Evolutionary conservation across 1,284 basidiomycete species (phyloP).

Genomic region (Cutaneotrichosporon curvatum): DNA sequence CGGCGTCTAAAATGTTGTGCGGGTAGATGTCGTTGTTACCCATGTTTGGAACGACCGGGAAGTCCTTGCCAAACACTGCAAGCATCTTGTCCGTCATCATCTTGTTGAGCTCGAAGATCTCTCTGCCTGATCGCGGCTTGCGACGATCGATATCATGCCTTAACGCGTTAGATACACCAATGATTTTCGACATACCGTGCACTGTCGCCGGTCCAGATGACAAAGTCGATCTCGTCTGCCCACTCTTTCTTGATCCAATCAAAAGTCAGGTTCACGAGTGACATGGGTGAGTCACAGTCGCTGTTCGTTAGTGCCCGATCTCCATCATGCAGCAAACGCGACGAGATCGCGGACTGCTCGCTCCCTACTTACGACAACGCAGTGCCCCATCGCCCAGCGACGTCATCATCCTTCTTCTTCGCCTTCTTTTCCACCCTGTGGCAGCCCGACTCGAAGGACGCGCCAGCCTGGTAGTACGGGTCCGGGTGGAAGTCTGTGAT

Average conservation of each 20-base stretch:
- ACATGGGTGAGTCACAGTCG: slow-evolving; percentile 76
- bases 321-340: too few species aligned
- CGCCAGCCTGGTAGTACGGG: slow-evolving; percentile 38
- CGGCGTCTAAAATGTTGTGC: slow-evolving; percentile 55
- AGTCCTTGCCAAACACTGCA: slow-evolving; percentile 60
- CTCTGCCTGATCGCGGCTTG: slow-evolving; percentile 67
- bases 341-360: too few species aligned
- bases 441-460: slow-evolving; percentile 40
- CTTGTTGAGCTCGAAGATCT: slow-evolving; percentile 73
- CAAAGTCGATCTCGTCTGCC: slow-evolving; percentile 80
- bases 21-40: slow-evolving; percentile 90
- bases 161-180: slow-evolving; percentile 3
- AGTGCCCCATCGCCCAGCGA: slow-evolving; percentile 1
- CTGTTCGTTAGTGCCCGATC: slow-evolving; percentile 44
- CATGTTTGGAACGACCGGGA: slow-evolving; percentile 76
- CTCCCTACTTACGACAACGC: background rate
- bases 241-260: slow-evolving; percentile 73
- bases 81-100: slow-evolving; percentile 65
- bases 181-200: slow-evolving; percentile 55
- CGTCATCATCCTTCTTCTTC: slow-evolving; percentile 10
- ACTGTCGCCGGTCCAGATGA: slow-evolving; percentile 88
- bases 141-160: slow-evolving; percentile 84
- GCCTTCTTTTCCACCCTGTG: slow-evolving; percentile 22
- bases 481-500: slow-evolving; percentile 48
- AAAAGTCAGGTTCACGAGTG: slow-evolving; percentile 70